Evolutionary conservation across 306 rosid genomes (phyloP).

Genomic region (Coriaria nepalensis): DNA sequence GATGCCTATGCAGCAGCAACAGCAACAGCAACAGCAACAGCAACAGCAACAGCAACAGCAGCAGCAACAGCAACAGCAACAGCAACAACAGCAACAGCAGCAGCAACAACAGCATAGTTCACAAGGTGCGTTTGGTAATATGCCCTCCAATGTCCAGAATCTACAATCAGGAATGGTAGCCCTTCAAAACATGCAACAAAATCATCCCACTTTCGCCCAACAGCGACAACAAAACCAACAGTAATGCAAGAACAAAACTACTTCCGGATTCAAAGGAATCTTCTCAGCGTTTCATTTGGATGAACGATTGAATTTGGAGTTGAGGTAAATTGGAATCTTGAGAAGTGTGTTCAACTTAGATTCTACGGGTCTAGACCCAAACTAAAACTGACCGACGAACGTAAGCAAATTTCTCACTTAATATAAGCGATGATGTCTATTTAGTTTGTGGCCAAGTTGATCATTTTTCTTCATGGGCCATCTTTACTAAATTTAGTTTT

Average conservation of each 20-base stretch:
- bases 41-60: slow-evolving; percentile 35
- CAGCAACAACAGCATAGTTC: slow-evolving; percentile 46
- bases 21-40: slow-evolving; percentile 35
- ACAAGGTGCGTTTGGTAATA: slow-evolving; percentile 66
- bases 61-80: slow-evolving; percentile 26
- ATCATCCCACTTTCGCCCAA: slow-evolving; percentile 67
- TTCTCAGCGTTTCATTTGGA: too few species aligned
- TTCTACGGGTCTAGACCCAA: too few species aligned
- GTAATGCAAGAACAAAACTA: slow-evolving; percentile 1
- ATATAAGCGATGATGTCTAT: too few species aligned
- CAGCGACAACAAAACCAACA: slow-evolving; percentile 88
- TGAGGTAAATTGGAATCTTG: too few species aligned
- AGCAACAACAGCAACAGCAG: slow-evolving; percentile 32
- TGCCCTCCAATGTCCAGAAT: slow-evolving; percentile 62
- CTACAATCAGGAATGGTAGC: slow-evolving; percentile 63
- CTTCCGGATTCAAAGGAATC: too few species aligned
- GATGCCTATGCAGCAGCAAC: slow-evolving; percentile 49
- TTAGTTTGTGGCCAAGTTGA: too few species aligned
- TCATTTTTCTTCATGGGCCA: too few species aligned
- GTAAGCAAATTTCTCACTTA: too few species aligned
- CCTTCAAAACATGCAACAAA: slow-evolving; percentile 56
- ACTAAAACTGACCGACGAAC: too few species aligned
- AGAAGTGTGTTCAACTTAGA: too few species aligned
- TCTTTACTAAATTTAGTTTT: too few species aligned
- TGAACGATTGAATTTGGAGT: too few species aligned